phyloP scores from a whole-genome alignment of 768 basidiomycete species.

The Russula sp. region DNA sequence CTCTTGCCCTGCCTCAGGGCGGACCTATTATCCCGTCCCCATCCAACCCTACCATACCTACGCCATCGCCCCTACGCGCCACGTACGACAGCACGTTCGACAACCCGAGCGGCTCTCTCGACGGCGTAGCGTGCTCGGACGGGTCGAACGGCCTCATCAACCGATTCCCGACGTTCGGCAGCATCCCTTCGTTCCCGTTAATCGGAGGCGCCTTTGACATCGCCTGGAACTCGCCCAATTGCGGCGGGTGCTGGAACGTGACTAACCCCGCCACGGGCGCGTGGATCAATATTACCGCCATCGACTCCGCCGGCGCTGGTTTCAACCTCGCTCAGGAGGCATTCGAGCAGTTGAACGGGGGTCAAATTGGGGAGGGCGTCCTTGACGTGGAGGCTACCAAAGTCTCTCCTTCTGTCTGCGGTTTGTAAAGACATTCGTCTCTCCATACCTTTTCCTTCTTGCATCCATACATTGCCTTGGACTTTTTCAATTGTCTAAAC shows the following conservation, averaged over 20 bases:
- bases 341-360: constrained; percentile 27
- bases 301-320: constrained; percentile 39
- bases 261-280: constrained; percentile 36
- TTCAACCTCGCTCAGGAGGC: constrained; percentile 34
- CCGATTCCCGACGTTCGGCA: constrained; percentile 41
- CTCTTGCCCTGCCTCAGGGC: constrained; percentile 1
- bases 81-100: constrained; percentile 48
- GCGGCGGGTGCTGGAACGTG: constrained; percentile 56
- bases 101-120: constrained; percentile 32
- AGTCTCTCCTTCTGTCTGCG: constrained; percentile 25
- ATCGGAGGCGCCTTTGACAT: constrained; percentile 52
- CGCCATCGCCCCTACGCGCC: not conserved
- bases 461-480: not conserved
- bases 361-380: constrained; percentile 22
- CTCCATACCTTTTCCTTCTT: not conserved
- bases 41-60: not conserved
- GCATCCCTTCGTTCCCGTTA: constrained; percentile 49
- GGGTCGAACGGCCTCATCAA: constrained; percentile 45
- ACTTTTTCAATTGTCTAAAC: not conserved
- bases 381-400: constrained; percentile 26
- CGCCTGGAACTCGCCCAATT: constrained; percentile 43
- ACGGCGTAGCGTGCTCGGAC: constrained; percentile 42
- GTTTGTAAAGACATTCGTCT: constrained; percentile 2
- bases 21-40: not conserved
- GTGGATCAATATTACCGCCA: constrained; percentile 42